Percentiles rank a stretch among this genome's conserved stretches.
Conservation (phyloP, 2,329 filamentous ascomycete species). For the Scedosporium minutisporum region DNA sequence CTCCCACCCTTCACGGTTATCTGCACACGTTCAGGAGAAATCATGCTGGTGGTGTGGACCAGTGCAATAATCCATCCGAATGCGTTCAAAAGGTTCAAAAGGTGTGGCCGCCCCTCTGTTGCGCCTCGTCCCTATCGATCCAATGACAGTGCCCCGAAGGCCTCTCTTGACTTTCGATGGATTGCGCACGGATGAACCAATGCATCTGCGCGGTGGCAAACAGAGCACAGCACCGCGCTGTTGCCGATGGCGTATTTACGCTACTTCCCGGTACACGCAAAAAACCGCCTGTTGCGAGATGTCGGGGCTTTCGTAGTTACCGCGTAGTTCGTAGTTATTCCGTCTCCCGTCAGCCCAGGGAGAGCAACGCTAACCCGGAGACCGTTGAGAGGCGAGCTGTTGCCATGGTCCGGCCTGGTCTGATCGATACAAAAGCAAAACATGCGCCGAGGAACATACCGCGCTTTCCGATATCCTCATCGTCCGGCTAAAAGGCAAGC, state of each 20-base stretch:
- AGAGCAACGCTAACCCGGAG: too few relatives aligned
- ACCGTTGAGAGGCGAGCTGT: not conserved
- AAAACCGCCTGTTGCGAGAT: too few relatives aligned
- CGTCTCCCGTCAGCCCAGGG: too few relatives aligned
- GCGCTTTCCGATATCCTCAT: not conserved
- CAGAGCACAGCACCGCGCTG: not conserved
- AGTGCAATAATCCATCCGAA: not conserved
- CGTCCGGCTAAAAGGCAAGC: not conserved
- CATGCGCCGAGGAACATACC: not conserved
- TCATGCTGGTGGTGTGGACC: not conserved
- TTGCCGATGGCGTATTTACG: not conserved
- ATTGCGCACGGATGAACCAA: not conserved
- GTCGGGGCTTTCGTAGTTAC: too few relatives aligned
- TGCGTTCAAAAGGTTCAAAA: not conserved
- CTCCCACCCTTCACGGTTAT: not conserved
- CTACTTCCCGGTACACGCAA: too few relatives aligned
- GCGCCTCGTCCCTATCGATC: not conserved
- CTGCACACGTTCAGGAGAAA: conserved; percentile 1
- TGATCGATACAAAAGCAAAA: not conserved
- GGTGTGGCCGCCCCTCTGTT: not conserved
- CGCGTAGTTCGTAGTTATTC: too few relatives aligned
- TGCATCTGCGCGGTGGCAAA: not conserved
- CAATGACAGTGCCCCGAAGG: not conserved
- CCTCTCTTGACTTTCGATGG: not conserved
- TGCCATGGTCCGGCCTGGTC: not conserved